phyloP scores from a whole-genome alignment of 2,329 filamentous ascomycete species.

The Pseudogymnoascus sp. region DNA sequence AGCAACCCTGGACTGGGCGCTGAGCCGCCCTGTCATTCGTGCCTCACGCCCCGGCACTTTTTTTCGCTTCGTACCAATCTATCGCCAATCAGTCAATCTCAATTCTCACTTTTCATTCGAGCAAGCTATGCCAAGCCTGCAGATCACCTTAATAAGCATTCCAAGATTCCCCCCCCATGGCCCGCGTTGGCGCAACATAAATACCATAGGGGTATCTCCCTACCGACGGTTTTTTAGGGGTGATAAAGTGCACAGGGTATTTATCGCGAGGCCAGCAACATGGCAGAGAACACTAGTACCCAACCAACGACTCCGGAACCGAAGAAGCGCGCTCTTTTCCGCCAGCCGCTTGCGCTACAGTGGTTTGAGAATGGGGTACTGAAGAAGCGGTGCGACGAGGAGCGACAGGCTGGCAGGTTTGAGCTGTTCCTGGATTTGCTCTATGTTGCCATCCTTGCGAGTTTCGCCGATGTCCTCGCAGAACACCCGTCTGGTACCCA shows the following conservation, averaged over 20 bases:
- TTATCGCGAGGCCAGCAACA: not conserved
- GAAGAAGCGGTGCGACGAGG: conserved; percentile 11
- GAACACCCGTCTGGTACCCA: conserved; percentile 37
- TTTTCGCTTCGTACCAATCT: not conserved
- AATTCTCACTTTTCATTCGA: not conserved
- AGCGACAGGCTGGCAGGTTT: conserved; percentile 29
- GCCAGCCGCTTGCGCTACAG: conserved; percentile 15
- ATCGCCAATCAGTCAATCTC: conserved; percentile 8
- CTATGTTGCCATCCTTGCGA: conserved; percentile 43
- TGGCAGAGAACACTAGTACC: not conserved
- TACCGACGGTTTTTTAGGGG: not conserved
- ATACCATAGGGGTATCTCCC: not conserved
- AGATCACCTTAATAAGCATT: conserved; percentile 7
- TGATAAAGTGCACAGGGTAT: not conserved
- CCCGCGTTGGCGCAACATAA: not conserved
- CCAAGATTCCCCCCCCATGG: not conserved
- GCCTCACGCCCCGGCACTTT: not conserved
- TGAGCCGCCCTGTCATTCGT: not conserved
- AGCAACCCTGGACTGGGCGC: not conserved
- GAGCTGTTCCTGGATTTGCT: conserved; percentile 43
- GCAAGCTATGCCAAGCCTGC: not conserved
- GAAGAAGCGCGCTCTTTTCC: conserved; percentile 11
- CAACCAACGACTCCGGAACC: not conserved
- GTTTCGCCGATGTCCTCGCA: conserved; percentile 40
- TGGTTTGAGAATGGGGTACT: conserved; percentile 15